Evolutionary conservation across 2,329 filamentous ascomycete species (phyloP).

Genomic region (Cercospora sp.): DNA sequence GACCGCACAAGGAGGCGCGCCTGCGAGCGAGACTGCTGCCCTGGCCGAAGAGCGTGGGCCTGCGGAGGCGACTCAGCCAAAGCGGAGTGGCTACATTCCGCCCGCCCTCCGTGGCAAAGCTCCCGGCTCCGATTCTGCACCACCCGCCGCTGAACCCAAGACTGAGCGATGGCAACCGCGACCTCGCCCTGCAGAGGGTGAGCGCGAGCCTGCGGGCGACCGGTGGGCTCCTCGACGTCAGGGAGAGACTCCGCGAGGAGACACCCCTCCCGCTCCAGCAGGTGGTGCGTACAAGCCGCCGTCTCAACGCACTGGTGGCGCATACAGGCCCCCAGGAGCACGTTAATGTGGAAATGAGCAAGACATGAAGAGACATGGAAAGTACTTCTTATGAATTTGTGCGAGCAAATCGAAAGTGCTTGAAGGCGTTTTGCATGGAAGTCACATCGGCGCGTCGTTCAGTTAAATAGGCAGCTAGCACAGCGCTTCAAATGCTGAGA

Average conservation of each 20-base stretch:
- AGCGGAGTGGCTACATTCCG: constrained; percentile 49
- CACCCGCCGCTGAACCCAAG: constrained; percentile 31
- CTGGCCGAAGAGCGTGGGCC: constrained; percentile 37
- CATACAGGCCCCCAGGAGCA: constrained; percentile 32
- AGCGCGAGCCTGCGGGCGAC: constrained; percentile 19
- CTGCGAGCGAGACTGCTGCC: constrained; percentile 31
- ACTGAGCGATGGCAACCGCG: constrained; percentile 29
- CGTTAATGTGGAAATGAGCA: constrained; percentile 10
- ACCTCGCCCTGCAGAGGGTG: constrained; percentile 23
- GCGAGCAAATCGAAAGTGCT: not conserved
- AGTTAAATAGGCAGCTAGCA: constrained; percentile 9
- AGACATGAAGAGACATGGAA: not conserved
- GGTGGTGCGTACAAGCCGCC: constrained; percentile 32
- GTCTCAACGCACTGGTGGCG: constrained; percentile 29
- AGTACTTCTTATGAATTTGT: constrained; percentile 5
- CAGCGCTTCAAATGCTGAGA: not conserved
- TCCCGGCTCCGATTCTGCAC: constrained; percentile 34
- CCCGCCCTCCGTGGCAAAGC: constrained; percentile 44
- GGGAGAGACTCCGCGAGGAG: constrained; percentile 16
- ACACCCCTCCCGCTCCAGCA: constrained; percentile 20
- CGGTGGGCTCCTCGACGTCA: constrained; percentile 25
- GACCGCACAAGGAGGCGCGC: constrained; percentile 34
- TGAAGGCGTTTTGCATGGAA: not conserved
- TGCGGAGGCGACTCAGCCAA: constrained; percentile 43
- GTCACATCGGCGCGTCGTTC: not conserved